Evolutionary conservation across 345 rosid genomes (phyloP).

Genomic region (Populus simonii): DNA sequence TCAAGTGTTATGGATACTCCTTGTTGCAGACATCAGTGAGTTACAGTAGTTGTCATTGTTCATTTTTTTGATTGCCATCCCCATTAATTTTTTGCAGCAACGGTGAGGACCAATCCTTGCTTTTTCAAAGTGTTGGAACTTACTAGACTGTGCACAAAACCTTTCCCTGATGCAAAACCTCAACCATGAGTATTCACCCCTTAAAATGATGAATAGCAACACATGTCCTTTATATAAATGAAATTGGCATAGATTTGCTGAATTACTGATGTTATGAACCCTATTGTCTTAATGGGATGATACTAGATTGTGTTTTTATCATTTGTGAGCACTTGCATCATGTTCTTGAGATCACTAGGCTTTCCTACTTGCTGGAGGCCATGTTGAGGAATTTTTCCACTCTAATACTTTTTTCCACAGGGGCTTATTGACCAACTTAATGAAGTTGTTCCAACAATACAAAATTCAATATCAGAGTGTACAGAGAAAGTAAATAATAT

Average conservation of each 20-base stretch:
- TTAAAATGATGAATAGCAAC: background rate
- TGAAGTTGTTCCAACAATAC: slow-evolving; percentile 87
- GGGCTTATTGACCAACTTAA: slow-evolving; percentile 91
- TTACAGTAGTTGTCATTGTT: no score
- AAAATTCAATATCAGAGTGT: slow-evolving; percentile 78
- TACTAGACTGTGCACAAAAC: no score
- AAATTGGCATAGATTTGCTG: background rate
- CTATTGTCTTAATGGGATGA: background rate
- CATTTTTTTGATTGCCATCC: no score
- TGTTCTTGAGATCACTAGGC: background rate
- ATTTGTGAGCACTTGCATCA: background rate
- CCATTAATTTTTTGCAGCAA: no score
- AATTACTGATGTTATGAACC: no score
- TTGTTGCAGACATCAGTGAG: no score
- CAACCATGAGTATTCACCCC: no score
- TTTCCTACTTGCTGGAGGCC: slow-evolving; percentile 12
- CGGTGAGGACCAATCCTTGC: no score
- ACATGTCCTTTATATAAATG: background rate
- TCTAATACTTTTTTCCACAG: slow-evolving; percentile 42
- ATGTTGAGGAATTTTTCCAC: slow-evolving; percentile 12
- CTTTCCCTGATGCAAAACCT: no score
- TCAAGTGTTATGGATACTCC: background rate
- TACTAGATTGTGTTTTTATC: slow-evolving; percentile 5
- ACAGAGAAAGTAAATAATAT: slow-evolving; percentile 68
- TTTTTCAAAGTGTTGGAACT: no score